Percentiles rank a stretch among this genome's conserved stretches.
These are phyloP conservation scores for Claviceps fusiformis DNA, from an alignment of 2,329 filamentous ascomycete genomes.

Conservation along the genomic window DNA sequence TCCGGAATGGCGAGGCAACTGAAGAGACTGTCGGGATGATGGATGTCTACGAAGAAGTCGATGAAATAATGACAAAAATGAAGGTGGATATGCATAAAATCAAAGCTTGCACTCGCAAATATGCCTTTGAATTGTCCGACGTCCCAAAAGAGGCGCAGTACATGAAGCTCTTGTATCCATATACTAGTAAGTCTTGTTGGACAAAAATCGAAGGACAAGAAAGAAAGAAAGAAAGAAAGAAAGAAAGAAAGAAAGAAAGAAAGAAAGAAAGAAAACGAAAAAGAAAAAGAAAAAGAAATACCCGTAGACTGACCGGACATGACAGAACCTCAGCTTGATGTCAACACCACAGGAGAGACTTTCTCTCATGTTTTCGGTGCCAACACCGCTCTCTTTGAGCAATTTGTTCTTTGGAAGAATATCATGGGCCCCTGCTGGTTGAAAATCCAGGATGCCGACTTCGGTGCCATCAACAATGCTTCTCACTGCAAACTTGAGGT, in stretches of 20 bases:
- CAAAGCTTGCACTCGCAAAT: slow-evolving; percentile 79
- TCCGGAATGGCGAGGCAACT: slow-evolving; percentile 49
- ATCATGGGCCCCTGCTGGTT: slow-evolving; percentile 99
- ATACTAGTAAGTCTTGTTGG: slow-evolving; percentile 44
- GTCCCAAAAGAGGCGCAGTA: slow-evolving; percentile 86
- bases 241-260: background rate
- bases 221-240: background rate
- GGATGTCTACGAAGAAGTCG: slow-evolving; percentile 83
- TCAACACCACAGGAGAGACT: slow-evolving; percentile 64
- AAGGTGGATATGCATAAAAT: slow-evolving; percentile 85
- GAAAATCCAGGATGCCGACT: slow-evolving; percentile 75
- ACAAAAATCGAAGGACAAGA: too few relatives aligned
- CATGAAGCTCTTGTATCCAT: slow-evolving; percentile 90
- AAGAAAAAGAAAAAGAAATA: background rate
- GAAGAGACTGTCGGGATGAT: slow-evolving; percentile 71
- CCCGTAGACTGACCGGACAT: slow-evolving; percentile 8
- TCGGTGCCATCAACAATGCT: slow-evolving; percentile 72
- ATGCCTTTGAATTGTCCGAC: slow-evolving; percentile 81
- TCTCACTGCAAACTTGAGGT: slow-evolving; percentile 97
- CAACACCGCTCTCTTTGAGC: slow-evolving; percentile 89
- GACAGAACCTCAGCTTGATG: slow-evolving; percentile 53
- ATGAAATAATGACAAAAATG: slow-evolving; percentile 74
- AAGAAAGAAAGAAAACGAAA: background rate
- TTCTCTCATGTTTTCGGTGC: slow-evolving; percentile 91
- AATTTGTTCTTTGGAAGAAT: slow-evolving; percentile 97